Conservation (phyloP, 345 rosid genomes). For the Mallotus nudiflorus region DNA sequence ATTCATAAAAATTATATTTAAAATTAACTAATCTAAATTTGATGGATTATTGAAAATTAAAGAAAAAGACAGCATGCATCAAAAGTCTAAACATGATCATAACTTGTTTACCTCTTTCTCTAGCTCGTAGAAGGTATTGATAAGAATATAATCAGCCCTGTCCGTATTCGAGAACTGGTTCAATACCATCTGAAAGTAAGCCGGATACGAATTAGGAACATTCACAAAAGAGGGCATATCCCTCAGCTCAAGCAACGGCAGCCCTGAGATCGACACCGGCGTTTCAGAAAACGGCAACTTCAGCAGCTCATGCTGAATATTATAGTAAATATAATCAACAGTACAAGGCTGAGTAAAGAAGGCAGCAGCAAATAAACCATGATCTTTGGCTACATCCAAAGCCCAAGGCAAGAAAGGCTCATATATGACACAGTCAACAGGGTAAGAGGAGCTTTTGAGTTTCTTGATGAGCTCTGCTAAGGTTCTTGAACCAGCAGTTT, state of each 20-base stretch:
- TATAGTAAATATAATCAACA: constrained; percentile 57
- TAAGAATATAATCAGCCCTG: constrained; percentile 20
- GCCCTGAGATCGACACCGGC: constrained; percentile 29
- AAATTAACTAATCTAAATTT: too few species aligned
- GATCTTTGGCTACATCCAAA: constrained; percentile 57
- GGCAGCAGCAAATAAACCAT: constrained; percentile 49
- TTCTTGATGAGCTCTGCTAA: constrained; percentile 45
- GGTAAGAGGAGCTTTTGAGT: constrained; percentile 29
- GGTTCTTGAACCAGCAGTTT: constrained; percentile 46
- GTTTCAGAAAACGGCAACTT: constrained; percentile 39
- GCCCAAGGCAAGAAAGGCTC: constrained; percentile 70
- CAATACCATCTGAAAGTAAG: constrained; percentile 16
- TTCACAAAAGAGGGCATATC: constrained; percentile 23
- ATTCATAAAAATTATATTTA: too few species aligned
- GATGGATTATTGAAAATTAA: too few species aligned
- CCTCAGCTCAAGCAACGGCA: constrained; percentile 14
- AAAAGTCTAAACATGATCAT: too few species aligned
- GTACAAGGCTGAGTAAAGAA: constrained; percentile 72
- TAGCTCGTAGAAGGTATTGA: constrained; percentile 27
- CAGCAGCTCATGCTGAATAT: constrained; percentile 37
- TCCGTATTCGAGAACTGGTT: constrained; percentile 20
- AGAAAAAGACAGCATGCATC: too few species aligned
- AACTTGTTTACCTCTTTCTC: constrained; percentile 18
- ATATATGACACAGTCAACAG: constrained; percentile 52
- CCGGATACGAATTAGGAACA: constrained; percentile 21